phyloP scores from a whole-genome alignment of 2,329 filamentous ascomycete genomes.

The Pseudocercospora fuligena region DNA sequence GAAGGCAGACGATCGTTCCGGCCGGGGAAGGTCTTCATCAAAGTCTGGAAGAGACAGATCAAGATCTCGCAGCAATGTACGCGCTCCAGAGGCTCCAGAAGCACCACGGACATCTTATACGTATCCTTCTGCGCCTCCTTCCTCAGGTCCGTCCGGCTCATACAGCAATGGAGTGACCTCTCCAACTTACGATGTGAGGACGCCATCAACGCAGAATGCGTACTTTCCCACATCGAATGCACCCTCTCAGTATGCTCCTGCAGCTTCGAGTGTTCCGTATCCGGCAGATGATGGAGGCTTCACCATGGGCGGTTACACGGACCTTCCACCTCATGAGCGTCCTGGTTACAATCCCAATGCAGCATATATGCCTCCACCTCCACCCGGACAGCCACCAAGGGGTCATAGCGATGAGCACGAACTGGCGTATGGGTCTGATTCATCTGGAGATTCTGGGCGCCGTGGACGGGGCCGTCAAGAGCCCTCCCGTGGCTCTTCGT shows the following conservation, averaged over 20 bases:
- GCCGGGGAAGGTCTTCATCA: constrained; percentile 51
- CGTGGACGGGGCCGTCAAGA: constrained; percentile 16
- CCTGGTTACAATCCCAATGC: constrained; percentile 41
- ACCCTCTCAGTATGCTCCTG: constrained; percentile 24
- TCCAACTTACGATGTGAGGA: constrained; percentile 48
- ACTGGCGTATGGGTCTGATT: constrained; percentile 39
- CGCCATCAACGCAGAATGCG: constrained; percentile 36
- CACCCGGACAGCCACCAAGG: constrained; percentile 10
- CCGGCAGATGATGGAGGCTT: constrained; percentile 39
- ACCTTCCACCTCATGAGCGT: constrained; percentile 51
- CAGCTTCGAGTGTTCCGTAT: constrained; percentile 31
- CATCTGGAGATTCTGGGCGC: constrained; percentile 19
- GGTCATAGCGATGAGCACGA: constrained; percentile 35
- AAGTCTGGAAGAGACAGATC: constrained; percentile 42
- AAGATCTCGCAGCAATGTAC: constrained; percentile 47
- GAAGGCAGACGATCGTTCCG: constrained; percentile 47
- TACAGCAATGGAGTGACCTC: constrained; percentile 30
- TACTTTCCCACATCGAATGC: constrained; percentile 25
- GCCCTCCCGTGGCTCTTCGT: constrained; percentile 28
- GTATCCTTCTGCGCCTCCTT: constrained; percentile 25
- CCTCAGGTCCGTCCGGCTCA: constrained; percentile 29
- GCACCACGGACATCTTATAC: constrained; percentile 26
- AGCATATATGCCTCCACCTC: constrained; percentile 25
- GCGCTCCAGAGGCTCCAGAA: constrained; percentile 41
- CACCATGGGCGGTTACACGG: constrained; percentile 51